Conservation (phyloP, 805 yeast species). For the Saccharomyces jurei region DNA sequence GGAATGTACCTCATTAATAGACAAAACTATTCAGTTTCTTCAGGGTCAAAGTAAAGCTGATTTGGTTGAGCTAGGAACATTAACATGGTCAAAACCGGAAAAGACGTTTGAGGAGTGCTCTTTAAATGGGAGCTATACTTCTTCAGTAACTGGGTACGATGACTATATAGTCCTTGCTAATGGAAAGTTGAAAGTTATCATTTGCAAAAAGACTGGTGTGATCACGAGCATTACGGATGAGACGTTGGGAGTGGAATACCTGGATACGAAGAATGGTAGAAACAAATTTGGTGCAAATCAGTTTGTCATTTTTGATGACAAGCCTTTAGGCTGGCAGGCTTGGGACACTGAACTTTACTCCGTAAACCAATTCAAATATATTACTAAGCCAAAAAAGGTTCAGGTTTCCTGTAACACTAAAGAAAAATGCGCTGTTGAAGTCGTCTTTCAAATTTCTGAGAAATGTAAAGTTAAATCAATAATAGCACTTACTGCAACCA, state of each 20-base stretch:
- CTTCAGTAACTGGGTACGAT: constrained; percentile 21
- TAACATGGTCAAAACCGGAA: constrained; percentile 45
- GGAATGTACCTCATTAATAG: constrained; percentile 44
- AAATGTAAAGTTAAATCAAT: constrained; percentile 54
- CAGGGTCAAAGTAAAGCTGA: constrained; percentile 1
- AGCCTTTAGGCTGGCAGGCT: constrained; percentile 86
- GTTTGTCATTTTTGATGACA: constrained; percentile 75
- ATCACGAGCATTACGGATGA: constrained; percentile 59
- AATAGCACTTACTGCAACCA: constrained; percentile 47
- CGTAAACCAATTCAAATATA: constrained; percentile 56
- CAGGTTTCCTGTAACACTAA: constrained; percentile 37
- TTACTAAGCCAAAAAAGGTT: constrained; percentile 30
- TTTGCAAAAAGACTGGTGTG: constrained; percentile 49
- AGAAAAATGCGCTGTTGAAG: constrained; percentile 53
- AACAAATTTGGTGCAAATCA: constrained; percentile 70
- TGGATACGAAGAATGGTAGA: constrained; percentile 48
- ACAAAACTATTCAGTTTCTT: neutral
- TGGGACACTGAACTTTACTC: constrained; percentile 97
- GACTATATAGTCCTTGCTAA: constrained; percentile 49
- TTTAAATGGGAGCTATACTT: neutral
- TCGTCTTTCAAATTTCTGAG: constrained; percentile 51
- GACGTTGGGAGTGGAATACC: constrained; percentile 50
- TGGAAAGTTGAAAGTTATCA: constrained; percentile 47
- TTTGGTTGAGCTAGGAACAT: constrained; percentile 37
- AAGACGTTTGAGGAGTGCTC: constrained; percentile 28